Evolutionary conservation across 2,329 filamentous ascomycete genomes (phyloP), one percentile per base, ranked within the genome.

Genomic region (Colletotrichum zoysiae): DNA sequence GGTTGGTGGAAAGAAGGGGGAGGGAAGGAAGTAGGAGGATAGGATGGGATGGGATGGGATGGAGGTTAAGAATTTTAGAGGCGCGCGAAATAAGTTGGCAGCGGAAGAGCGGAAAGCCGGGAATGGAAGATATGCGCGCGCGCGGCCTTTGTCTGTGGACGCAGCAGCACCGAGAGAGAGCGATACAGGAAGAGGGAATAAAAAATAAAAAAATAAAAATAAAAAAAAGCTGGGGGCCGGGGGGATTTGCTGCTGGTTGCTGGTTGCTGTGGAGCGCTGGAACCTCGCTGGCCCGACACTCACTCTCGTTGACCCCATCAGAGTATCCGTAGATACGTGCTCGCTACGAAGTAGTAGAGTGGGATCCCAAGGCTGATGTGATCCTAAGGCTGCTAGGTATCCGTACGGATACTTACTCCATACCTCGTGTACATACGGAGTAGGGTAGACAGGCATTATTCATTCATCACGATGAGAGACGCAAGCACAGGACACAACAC

Each of bases 31-130:
- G 68, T n/a, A n/a, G n/a, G n/a, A n/a, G n/a, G n/a, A n/a, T n/a
- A 75, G 60, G 73, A 30, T 30, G 30, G 30, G 30, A 30, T 30
- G 30, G 71, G 46, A 70, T 30, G 30, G 71, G 46, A 70, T 59
- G 65, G 67, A 65, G 75, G 74, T 75, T 74, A 75, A 69, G 66
- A 74, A 76, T 71, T 75, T 74, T 61, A 44, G 73, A 73, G 72
- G 66, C 71, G 65, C 61, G 70, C 67, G 70, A 73, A 73, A 73
- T 73, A 73, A 70, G 66, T 73, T 70, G 70, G 69, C 69, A 42
- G 51, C 48, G 33, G 35, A 46, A 53, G n/a, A 46, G 20, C 18
- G 44, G 44, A 14, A 44, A 48, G 58, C 46, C 38, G 50, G 51
- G 35, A 57, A 46, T 55, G 51, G 40, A 63, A 55, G 59, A 64